phyloP scores from a whole-genome alignment of 495 filamentous ascomycete species.

The Ascodesmis nigricans region DNA sequence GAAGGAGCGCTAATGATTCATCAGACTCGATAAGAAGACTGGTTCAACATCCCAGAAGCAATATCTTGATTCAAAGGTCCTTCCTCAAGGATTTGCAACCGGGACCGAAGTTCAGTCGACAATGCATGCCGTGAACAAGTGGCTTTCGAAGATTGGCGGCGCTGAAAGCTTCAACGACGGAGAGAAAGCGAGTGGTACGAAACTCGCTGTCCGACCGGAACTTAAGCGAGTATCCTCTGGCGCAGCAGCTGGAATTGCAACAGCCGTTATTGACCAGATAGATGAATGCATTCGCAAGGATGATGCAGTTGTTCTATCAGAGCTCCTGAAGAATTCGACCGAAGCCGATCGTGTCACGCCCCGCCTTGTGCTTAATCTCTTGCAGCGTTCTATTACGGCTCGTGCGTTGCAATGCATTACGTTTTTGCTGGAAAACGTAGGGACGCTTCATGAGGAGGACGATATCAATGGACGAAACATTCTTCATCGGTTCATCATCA shows the following conservation, averaged over 20 bases:
- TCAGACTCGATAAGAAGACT: conserved; percentile 18
- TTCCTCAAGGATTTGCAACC: conserved; percentile 61
- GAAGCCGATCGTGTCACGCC: conserved; percentile 33
- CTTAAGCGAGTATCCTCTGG: conserved; percentile 48
- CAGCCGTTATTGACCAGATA: conserved; percentile 42
- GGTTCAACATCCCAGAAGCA: conserved; percentile 43
- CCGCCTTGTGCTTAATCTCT: conserved; percentile 47
- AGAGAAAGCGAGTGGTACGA: conserved; percentile 3
- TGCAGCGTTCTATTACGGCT: conserved; percentile 64
- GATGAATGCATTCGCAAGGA: conserved; percentile 62
- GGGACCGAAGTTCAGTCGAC: conserved; percentile 41
- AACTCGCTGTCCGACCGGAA: conserved; percentile 6
- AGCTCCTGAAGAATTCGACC: conserved; percentile 34
- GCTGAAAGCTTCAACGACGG: conserved; percentile 45
- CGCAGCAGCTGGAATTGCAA: conserved; percentile 44
- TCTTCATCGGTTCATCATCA: conserved; percentile 74
- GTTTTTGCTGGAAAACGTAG: conserved; percentile 42
- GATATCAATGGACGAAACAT: conserved; percentile 89
- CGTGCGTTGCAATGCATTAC: conserved; percentile 44
- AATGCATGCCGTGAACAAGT: conserved; percentile 65
- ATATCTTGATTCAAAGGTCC: conserved; percentile 73
- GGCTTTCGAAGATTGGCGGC: conserved; percentile 64
- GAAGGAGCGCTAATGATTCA: background rate
- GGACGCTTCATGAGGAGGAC: conserved; percentile 57
- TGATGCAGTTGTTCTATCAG: conserved; percentile 37